These are phyloP conservation scores for Emericellopsis terricola DNA, from an alignment of 495 filamentous ascomycete genomes.

Conservation along the genomic window DNA sequence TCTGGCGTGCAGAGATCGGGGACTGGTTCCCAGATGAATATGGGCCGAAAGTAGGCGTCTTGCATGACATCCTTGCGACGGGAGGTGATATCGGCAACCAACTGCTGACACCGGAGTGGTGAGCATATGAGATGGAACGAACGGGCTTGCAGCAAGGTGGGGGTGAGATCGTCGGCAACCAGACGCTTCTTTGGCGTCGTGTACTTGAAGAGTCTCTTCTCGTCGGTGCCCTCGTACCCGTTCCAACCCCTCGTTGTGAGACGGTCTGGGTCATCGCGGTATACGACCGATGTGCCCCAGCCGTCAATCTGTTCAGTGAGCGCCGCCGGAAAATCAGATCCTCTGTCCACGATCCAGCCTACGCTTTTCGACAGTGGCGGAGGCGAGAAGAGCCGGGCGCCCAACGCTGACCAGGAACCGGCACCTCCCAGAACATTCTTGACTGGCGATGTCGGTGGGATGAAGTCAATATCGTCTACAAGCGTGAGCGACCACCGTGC, in stretches of 20 bases:
- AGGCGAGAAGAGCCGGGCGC: slow-evolving; percentile 71
- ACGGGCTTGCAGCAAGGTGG: slow-evolving; percentile 42
- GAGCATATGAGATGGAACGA: slow-evolving; percentile 83
- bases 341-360: slow-evolving; percentile 83
- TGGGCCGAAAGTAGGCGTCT: slow-evolving; percentile 25
- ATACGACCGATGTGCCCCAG: slow-evolving; percentile 54
- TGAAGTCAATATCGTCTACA: slow-evolving; percentile 81
- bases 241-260: slow-evolving; percentile 87
- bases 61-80: slow-evolving; percentile 4
- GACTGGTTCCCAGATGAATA: slow-evolving; percentile 91
- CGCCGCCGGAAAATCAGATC: slow-evolving; percentile 62
- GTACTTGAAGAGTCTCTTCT: slow-evolving; percentile 61
- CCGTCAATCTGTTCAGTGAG: slow-evolving; percentile 41
- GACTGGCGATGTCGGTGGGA: slow-evolving; percentile 37
- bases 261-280: slow-evolving; percentile 46
- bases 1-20: slow-evolving; percentile 70
- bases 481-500: not conserved
- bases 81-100: slow-evolving; percentile 27
- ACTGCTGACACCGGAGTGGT: slow-evolving; percentile 54
- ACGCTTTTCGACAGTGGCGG: slow-evolving; percentile 37
- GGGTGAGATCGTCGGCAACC: slow-evolving; percentile 21
- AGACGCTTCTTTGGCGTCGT: slow-evolving; percentile 72
- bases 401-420: slow-evolving; percentile 69
- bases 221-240: slow-evolving; percentile 41
- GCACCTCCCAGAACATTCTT: slow-evolving; percentile 69